A percentile compares a stretch with the other conserved stretches of the same genome.
Evolutionary conservation across 106 monocot genomes (phyloP).

Genomic region (Apostasia ramifera): DNA sequence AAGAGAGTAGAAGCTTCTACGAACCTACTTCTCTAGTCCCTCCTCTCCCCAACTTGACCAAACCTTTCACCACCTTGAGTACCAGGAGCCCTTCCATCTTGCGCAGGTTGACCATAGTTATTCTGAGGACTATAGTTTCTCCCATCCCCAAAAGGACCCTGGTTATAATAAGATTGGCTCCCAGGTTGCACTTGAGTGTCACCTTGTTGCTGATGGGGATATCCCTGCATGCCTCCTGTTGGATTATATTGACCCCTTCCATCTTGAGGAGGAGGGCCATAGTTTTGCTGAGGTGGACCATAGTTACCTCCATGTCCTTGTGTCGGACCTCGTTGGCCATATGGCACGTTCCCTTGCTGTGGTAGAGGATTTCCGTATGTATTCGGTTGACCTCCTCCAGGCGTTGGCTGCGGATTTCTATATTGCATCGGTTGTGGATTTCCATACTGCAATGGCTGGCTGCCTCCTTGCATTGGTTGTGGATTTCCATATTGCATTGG

Average conservation of each 20-base stretch:
- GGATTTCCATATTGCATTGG: no score
- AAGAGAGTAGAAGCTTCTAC: no score
- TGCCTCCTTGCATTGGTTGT: no score
- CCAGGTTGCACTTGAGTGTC: conserved; percentile 22
- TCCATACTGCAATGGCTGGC: no score
- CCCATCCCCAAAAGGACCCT: conserved; percentile 8
- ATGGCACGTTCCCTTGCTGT: neutral
- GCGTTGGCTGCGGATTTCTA: no score
- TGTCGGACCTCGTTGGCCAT: neutral
- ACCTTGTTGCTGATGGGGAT: neutral
- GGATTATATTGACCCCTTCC: neutral
- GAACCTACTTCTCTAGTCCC: no score
- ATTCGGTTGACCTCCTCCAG: no score
- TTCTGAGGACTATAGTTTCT: conserved; percentile 37
- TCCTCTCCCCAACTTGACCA: no score
- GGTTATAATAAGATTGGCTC: conserved; percentile 21
- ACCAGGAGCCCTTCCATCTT: conserved; percentile 23
- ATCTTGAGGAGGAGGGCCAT: neutral
- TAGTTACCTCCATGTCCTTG: neutral
- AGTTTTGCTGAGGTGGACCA: neutral
- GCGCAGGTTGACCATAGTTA: conserved; percentile 22
- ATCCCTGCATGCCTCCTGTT: neutral
- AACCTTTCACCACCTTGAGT: neutral
- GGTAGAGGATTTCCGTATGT: no score
- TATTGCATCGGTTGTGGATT: no score